Base-by-base conservation (phyloP, 495 filamentous ascomycete species). In the Bryoglossum gracile region DNA sequence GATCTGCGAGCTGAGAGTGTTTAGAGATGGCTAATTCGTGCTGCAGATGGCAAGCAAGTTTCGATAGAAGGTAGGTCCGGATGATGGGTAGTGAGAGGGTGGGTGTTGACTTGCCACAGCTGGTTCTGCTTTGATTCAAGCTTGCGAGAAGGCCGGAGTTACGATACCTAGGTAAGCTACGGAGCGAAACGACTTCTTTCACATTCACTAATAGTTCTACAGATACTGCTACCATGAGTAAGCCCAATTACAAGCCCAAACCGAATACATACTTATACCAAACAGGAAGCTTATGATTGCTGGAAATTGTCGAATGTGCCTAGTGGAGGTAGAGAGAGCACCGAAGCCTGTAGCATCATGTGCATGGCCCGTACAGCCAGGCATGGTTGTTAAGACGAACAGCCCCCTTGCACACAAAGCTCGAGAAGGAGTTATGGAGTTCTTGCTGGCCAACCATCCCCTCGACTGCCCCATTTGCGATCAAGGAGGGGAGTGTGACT, bases 151-250 rank as follows among this genome's bases (percentile, higher is more conserved):
- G 70, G 92, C 92, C 48, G 92, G 92, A 55, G 79, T 73, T 45
- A 87, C 83, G n/a, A 78, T 95, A 58, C 89, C 89, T 51, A 89
- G 86, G 84, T 86, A 69, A 50, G 70, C 56, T 1, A 34, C 13
- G 32, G 2, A 22, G 5, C 0, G n/a, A 3, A 16, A 17, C 14
- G 14, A 23, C 17, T 14, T 25, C 11, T 21, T 53, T 21, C 37
- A 35, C 38, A 40, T 48, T 37, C 61, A 50, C 76, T 81, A 54
- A 78, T 60, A 39, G n/a, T n/a, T 8, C 32, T 51, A 42, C 50
- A 88, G 90, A 86, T 98, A 97, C 71, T 98, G 92, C 70, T 98
- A 98, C 68, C 92, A 98, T 78, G 92, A 95, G 84, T 91, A 79
- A 62, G 74, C 61, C 3, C n/a, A 26, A 62, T 64, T 43, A 51